These are phyloP conservation scores for Fusarium coicis DNA, from an alignment of 2,329 filamentous ascomycete species.

Conservation along the genomic window DNA sequence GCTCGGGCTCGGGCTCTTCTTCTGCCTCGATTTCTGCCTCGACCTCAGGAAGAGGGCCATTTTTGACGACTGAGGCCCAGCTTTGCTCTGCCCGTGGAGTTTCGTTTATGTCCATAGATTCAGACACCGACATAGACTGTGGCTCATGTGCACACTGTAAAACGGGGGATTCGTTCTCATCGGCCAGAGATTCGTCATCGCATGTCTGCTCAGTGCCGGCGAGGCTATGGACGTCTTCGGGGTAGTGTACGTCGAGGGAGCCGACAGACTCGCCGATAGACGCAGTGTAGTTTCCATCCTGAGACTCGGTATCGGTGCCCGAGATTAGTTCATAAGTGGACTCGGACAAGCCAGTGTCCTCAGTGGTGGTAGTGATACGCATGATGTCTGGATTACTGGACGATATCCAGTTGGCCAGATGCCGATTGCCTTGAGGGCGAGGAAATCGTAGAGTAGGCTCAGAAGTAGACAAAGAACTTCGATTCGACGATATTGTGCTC, in stretches of 20 bases:
- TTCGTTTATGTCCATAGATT: conserved; percentile 6
- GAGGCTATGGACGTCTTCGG: conserved; percentile 64
- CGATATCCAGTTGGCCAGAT: conserved; percentile 69
- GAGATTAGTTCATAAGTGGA: conserved; percentile 68
- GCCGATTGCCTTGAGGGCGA: conserved; percentile 63
- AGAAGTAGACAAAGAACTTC: conserved; percentile 50
- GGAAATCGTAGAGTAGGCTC: conserved; percentile 67
- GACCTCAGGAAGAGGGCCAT: conserved; percentile 23
- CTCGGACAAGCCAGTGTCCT: conserved; percentile 64
- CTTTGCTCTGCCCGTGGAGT: conserved; percentile 23
- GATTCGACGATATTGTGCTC: conserved; percentile 9
- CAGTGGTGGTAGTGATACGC: conserved; percentile 56
- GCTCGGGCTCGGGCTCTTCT: conserved; percentile 1
- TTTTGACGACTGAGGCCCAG: conserved; percentile 30
- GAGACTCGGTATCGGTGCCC: conserved; percentile 63
- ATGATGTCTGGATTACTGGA: conserved; percentile 68
- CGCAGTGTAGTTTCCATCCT: conserved; percentile 60
- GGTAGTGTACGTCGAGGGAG: conserved; percentile 60
- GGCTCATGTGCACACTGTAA: conserved; percentile 11
- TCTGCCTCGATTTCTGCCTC: conserved; percentile 23
- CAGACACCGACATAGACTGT: conserved; percentile 24
- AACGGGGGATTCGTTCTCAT: conserved; percentile 45
- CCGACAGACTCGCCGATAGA: conserved; percentile 61
- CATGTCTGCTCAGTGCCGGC: conserved; percentile 60
- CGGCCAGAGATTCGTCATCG: conserved; percentile 54